Evolutionary conservation across 495 filamentous ascomycete genomes (phyloP), one percentile per base, ranked within the genome.

Genomic region (Annulohypoxylon nitens): DNA sequence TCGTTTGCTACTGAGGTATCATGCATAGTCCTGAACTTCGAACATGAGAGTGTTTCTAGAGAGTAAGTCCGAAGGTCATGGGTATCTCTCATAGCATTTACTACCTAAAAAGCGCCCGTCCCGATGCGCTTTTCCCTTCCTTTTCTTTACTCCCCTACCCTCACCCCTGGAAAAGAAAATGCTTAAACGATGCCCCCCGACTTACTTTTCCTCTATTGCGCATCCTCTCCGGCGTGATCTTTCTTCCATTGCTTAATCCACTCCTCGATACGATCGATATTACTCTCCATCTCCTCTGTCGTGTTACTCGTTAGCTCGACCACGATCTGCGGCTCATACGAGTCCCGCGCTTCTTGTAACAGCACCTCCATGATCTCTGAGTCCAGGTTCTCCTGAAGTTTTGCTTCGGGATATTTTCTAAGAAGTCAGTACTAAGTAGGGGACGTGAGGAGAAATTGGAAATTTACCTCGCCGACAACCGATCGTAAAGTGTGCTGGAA

Each of bases 311-410:
- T 88, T 78, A 99, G 83, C 79, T 98, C 95, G 4, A 99, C 93
- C 34, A 98, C 90, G 66, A 95, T 92, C 78, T 96, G 92, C 82
- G 91, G 90, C 66, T 95, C 91, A 75, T 94, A 99, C 53, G 91
- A 86, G 61, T 97, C 94, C 53, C 89, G 86, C 33, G 96, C 97
- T 82, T 99, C 97, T 66, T 98, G 91, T 7, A 97, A 81, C 33
- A 99, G 84, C 61, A 97, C 92, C 73, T 97, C 92, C 90, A 98
- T 98, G 77, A 99, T 99, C 85, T 99, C 97, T 33, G 93, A 90
- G 82, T 98, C 97, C 41, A 99, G 80, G 78, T 99, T 99, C 80
- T 98, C 96, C 78, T 98, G 92, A 26, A 99, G 81, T 79, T 99
- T 99, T 64, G 86, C 81, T 81, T 97, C 91, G 76, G 88, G 82